phyloP scores from a whole-genome alignment of 140 eudicot species.

The Senecio squalidus region DNA sequence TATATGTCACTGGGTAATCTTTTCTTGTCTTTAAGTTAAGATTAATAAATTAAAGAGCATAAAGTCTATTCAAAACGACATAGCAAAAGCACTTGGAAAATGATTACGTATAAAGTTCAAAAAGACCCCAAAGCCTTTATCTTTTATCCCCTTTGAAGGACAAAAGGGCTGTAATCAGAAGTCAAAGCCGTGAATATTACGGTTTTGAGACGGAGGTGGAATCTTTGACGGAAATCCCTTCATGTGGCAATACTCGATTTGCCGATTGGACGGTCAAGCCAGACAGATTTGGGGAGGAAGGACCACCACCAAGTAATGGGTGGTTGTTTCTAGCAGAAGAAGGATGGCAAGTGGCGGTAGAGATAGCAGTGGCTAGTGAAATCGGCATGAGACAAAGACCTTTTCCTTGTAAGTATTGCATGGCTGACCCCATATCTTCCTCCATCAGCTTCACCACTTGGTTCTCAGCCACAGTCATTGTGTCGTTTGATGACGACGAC shows the following conservation, averaged over 20 bases:
- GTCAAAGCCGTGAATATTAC: neutral
- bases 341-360: slow-evolving; percentile 63
- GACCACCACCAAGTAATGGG: slow-evolving; percentile 28
- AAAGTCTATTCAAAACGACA: slow-evolving; percentile 16
- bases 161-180: slow-evolving; percentile 10
- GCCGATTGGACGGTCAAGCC: slow-evolving; percentile 54
- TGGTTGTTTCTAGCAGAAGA: slow-evolving; percentile 30
- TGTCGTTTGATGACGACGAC: slow-evolving; percentile 47
- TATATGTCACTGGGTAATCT: neutral
- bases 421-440: slow-evolving; percentile 96
- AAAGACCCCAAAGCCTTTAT: slow-evolving; percentile 10
- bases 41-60: slow-evolving; percentile 13
- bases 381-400: slow-evolving; percentile 98
- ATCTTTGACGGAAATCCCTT: slow-evolving; percentile 30
- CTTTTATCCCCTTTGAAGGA: slow-evolving; percentile 17
- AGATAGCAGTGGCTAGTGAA: slow-evolving; percentile 89
- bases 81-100: slow-evolving; percentile 9
- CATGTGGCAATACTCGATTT: slow-evolving; percentile 20
- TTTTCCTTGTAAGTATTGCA: slow-evolving; percentile 89
- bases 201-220: slow-evolving; percentile 3
- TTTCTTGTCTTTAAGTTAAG: slow-evolving; percentile 5
- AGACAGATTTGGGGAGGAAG: slow-evolving; percentile 56
- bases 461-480: slow-evolving; percentile 66
- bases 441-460: slow-evolving; percentile 88
- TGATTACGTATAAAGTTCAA: slow-evolving; percentile 14